These are phyloP conservation scores for Dissophora globulifera DNA, from an alignment of 192 early-diverging fungal genomes.

Conservation along the genomic window DNA sequence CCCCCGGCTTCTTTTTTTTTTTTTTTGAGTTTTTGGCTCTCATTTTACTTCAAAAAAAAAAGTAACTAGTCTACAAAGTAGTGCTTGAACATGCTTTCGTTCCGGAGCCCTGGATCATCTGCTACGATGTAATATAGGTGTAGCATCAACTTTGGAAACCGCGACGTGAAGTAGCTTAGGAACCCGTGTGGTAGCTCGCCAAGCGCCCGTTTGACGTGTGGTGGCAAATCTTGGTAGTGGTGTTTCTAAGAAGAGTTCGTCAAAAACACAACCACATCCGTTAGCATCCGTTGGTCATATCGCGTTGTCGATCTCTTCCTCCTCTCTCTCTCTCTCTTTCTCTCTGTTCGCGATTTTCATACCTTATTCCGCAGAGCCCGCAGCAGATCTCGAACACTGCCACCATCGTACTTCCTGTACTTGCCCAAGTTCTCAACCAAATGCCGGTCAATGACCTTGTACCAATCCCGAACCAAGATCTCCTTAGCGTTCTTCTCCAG, in stretches of 20 bases:
- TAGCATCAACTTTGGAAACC: constrained; percentile 89
- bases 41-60: background rate
- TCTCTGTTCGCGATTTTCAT: too few species aligned
- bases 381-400: constrained; percentile 85
- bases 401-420: constrained; percentile 93
- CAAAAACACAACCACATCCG: too few species aligned
- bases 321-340: constrained; percentile 17
- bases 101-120: constrained; percentile 66
- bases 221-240: constrained; percentile 93
- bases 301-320: too few species aligned
- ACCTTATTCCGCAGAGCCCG: constrained; percentile 95
- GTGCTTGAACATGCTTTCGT: constrained; percentile 73
- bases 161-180: constrained; percentile 87
- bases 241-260: constrained; percentile 77
- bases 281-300: too few species aligned
- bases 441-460: constrained; percentile 73
- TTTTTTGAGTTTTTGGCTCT: background rate
- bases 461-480: constrained; percentile 83
- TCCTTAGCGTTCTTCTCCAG: constrained; percentile 71
- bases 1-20: constrained; percentile 16
- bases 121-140: constrained; percentile 90
- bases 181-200: constrained; percentile 91
- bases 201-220: constrained; percentile 76
- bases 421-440: constrained; percentile 87
- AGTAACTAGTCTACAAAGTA: constrained; percentile 69